Evolutionary conservation across 208 protist species (phyloP).

Genomic region (Blechomonas ayalai): DNA sequence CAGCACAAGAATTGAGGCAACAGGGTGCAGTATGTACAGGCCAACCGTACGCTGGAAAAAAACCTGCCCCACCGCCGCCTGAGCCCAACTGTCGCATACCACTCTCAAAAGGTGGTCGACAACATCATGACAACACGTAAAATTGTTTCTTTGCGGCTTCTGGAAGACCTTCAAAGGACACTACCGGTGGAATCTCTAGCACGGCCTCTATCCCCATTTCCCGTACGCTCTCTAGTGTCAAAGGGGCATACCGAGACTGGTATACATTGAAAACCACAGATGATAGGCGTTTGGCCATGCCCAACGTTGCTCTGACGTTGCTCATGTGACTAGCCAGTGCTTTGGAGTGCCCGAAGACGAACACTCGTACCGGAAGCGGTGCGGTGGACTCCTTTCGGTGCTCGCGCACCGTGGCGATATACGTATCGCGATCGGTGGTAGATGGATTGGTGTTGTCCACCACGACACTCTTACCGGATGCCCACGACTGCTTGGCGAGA

Average conservation of each 20-base stretch:
- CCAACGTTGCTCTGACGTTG: constrained; percentile 31
- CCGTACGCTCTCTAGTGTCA: constrained; percentile 20
- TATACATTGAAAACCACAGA: constrained; percentile 54
- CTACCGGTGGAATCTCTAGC: constrained; percentile 47
- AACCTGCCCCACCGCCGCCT: no score
- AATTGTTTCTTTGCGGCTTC: constrained; percentile 18
- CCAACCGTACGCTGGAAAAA: no score
- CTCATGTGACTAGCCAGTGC: constrained; percentile 81
- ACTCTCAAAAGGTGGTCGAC: neutral
- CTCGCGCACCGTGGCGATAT: constrained; percentile 37
- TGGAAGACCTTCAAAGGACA: constrained; percentile 37
- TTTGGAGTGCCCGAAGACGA: constrained; percentile 42
- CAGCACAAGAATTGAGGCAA: no score
- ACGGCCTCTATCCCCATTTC: constrained; percentile 29
- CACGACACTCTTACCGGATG: constrained; percentile 61
- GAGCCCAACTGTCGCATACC: no score
- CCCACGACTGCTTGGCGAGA: constrained; percentile 26
- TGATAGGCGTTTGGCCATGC: constrained; percentile 24
- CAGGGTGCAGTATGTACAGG: no score
- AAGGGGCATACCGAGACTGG: constrained; percentile 26
- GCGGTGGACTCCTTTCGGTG: neutral
- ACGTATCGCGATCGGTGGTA: constrained; percentile 32
- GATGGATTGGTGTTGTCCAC: constrained; percentile 91
- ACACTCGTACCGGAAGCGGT: constrained; percentile 49
- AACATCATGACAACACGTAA: constrained; percentile 27